These are phyloP conservation scores for Emmonsiellopsis sp. DNA, from an alignment of 2,329 filamentous ascomycete genomes.

Conservation along the genomic window DNA sequence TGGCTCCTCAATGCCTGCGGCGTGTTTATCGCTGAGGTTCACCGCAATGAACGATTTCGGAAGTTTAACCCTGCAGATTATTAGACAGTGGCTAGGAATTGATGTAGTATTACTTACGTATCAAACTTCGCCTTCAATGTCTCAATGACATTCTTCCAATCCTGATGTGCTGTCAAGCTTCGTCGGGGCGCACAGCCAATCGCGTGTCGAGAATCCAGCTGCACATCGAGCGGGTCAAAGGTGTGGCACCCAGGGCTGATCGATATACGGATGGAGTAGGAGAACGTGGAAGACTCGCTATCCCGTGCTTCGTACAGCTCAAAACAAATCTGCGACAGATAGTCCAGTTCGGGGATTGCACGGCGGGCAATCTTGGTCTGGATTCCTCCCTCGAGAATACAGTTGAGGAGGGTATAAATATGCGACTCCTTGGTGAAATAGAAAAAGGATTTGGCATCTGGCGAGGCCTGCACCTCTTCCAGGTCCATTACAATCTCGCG, in stretches of 20 bases:
- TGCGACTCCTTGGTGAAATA: constrained; percentile 99
- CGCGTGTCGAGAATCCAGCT: constrained; percentile 90
- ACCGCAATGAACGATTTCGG: constrained; percentile 43
- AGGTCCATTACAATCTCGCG: constrained; percentile 96
- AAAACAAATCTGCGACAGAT: constrained; percentile 94
- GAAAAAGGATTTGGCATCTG: constrained; percentile 90
- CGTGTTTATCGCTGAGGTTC: constrained; percentile 41
- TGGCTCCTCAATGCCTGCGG: constrained; percentile 12
- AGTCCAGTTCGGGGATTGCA: constrained; percentile 93
- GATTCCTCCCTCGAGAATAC: constrained; percentile 92
- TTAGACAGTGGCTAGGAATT: constrained; percentile 4
- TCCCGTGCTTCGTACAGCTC: constrained; percentile 95
- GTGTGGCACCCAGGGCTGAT: constrained; percentile 94
- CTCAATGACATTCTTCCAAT: constrained; percentile 97
- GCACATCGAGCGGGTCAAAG: constrained; percentile 90
- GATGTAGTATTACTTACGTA: constrained; percentile 51
- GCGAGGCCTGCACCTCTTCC: constrained; percentile 91
- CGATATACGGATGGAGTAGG: constrained; percentile 92
- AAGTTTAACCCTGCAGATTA: constrained; percentile 35
- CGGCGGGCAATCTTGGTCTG: constrained; percentile 94
- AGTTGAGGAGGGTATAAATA: constrained; percentile 96
- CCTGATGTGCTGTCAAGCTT: constrained; percentile 78
- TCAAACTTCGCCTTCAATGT: constrained; percentile 91
- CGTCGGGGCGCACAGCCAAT: constrained; percentile 89
- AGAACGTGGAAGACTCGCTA: constrained; percentile 65